phyloP scores from a whole-genome alignment of 352 stramenopile species.

The Phytophthora ramorum region DNA sequence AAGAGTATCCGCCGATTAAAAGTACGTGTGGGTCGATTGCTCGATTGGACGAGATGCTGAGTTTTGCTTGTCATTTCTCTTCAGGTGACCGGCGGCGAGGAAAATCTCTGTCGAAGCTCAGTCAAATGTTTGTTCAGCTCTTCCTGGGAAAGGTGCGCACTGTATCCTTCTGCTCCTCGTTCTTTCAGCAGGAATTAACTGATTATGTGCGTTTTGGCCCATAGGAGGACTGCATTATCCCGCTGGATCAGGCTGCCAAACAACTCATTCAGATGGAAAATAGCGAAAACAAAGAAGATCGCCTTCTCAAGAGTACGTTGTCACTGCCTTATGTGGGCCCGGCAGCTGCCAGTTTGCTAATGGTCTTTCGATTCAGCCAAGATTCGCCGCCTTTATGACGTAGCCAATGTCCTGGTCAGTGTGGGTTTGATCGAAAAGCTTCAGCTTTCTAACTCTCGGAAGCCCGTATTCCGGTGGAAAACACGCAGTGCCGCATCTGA shows the following conservation, averaged over 20 bases:
- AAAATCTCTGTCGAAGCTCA: constrained; percentile 92
- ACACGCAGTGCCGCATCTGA: constrained; percentile 25
- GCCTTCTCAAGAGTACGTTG: constrained; percentile 81
- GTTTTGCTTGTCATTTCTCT: background rate
- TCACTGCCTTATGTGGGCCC: background rate
- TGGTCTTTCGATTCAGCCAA: constrained; percentile 70
- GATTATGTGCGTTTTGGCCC: background rate
- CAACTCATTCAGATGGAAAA: constrained; percentile 92
- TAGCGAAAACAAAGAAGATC: constrained; percentile 74
- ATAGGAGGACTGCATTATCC: constrained; percentile 91
- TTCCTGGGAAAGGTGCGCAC: constrained; percentile 89
- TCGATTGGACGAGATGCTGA: background rate
- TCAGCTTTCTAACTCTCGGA: constrained; percentile 81
- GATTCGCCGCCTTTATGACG: constrained; percentile 97
- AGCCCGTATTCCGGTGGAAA: constrained; percentile 88
- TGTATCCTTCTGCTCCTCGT: background rate
- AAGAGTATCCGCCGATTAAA: constrained; percentile 68
- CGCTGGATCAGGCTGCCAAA: constrained; percentile 94
- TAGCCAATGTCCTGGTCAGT: constrained; percentile 96
- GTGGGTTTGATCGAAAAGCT: constrained; percentile 94
- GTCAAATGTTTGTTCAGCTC: constrained; percentile 95
- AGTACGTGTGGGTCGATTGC: constrained; percentile 34
- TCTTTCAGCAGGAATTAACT: constrained; percentile 3
- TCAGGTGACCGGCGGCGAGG: constrained; percentile 66
- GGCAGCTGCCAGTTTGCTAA: constrained; percentile 5